Evolutionary conservation across 805 yeast species (phyloP).

Genomic region (Myxozyma geophila): DNA sequence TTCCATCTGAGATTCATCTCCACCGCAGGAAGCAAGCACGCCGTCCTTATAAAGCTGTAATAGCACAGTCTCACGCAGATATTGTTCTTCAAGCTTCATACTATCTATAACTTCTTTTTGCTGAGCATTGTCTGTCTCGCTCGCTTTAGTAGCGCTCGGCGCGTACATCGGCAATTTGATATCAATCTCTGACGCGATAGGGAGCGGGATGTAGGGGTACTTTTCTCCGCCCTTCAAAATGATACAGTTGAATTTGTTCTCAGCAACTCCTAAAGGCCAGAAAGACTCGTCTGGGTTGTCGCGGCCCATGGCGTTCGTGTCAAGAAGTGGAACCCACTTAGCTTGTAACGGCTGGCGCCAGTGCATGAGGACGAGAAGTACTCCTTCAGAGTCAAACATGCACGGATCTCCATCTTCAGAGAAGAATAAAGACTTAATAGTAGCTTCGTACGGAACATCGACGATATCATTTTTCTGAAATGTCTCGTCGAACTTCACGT

Average conservation of each 20-base stretch:
- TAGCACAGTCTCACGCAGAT: slow-evolving; percentile 24
- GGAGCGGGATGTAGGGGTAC: slow-evolving; percentile 83
- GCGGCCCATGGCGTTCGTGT: slow-evolving; percentile 53
- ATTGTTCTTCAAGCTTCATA: slow-evolving; percentile 34
- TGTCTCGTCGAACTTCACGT: slow-evolving; percentile 50
- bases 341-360: slow-evolving; percentile 83
- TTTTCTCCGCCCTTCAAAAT: slow-evolving; percentile 60
- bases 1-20: slow-evolving; percentile 46
- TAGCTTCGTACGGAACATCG: slow-evolving; percentile 46
- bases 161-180: slow-evolving; percentile 64
- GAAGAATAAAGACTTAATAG: slow-evolving; percentile 75
- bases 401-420: slow-evolving; percentile 90
- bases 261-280: slow-evolving; percentile 87
- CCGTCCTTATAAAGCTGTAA: slow-evolving; percentile 32
- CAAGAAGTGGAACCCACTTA: slow-evolving; percentile 84
- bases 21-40: slow-evolving; percentile 47
- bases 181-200: slow-evolving; percentile 79
- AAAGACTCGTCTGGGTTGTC: slow-evolving; percentile 63
- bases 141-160: neutral
- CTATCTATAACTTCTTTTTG: slow-evolving; percentile 17
- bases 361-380: slow-evolving; percentile 67
- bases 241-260: slow-evolving; percentile 67
- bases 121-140: slow-evolving; percentile 5
- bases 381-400: slow-evolving; percentile 76
- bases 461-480: slow-evolving; percentile 44